Conservation (phyloP, 176 grass and related monocot species). For the Neostapfia colusana region DNA sequence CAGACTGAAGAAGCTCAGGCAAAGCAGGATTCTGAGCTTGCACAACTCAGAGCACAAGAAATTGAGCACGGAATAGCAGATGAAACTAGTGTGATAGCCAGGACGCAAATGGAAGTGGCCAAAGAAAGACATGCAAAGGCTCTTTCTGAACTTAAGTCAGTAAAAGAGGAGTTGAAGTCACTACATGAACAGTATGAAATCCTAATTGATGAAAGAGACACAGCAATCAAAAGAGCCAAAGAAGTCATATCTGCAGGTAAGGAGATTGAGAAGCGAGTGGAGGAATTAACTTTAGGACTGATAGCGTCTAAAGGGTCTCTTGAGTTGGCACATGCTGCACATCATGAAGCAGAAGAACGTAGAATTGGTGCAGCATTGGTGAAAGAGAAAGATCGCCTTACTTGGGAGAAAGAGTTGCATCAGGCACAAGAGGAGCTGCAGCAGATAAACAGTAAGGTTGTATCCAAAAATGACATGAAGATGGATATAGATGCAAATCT, state of each 20-base stretch:
- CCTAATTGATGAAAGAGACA: slow-evolving; percentile 65
- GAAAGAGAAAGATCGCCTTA: slow-evolving; percentile 71
- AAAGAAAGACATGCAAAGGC: slow-evolving; percentile 68
- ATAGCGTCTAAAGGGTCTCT: slow-evolving; percentile 75
- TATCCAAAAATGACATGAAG: slow-evolving; percentile 60
- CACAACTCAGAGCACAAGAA: no score
- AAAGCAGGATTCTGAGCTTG: slow-evolving; percentile 84
- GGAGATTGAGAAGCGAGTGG: slow-evolving; percentile 70
- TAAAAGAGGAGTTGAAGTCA: slow-evolving; percentile 50
- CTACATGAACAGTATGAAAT: slow-evolving; percentile 54
- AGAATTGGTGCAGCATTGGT: slow-evolving; percentile 64
- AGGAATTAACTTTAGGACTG: slow-evolving; percentile 73
- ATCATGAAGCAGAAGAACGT: slow-evolving; percentile 84
- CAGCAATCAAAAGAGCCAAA: slow-evolving; percentile 60
- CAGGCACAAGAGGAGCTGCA: slow-evolving; percentile 70
- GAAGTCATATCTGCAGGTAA: slow-evolving; percentile 51
- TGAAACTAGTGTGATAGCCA: slow-evolving; percentile 71
- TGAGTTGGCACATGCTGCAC: slow-evolving; percentile 77
- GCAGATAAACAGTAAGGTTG: slow-evolving; percentile 54
- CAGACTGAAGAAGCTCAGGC: slow-evolving; percentile 84
- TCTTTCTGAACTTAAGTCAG: slow-evolving; percentile 54
- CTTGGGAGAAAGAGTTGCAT: no score
- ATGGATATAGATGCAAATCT: slow-evolving; percentile 57
- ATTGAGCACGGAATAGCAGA: slow-evolving; percentile 72
- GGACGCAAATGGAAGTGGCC: slow-evolving; percentile 63